These are phyloP conservation scores for Suillus luteus DNA, from an alignment of 768 basidiomycete species.

Conservation along the genomic window DNA sequence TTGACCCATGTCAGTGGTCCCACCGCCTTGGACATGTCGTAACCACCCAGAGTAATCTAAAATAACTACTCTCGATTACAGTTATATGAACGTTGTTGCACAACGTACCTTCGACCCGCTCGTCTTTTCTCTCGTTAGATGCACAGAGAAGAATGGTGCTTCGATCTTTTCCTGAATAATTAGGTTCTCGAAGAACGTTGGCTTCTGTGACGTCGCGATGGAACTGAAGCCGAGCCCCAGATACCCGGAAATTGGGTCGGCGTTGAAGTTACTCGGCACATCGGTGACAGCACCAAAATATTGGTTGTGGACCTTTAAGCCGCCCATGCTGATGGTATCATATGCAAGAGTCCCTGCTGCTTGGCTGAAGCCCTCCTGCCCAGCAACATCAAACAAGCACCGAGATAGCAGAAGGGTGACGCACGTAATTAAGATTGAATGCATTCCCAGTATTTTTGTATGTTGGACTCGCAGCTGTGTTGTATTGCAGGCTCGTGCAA, in stretches of 20 bases:
- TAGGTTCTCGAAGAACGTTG: constrained; percentile 69
- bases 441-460: constrained; percentile 33
- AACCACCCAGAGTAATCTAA: constrained; percentile 29
- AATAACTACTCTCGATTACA: not conserved
- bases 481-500: constrained; percentile 44
- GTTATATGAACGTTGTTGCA: constrained; percentile 6
- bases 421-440: constrained; percentile 50
- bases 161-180: constrained; percentile 43
- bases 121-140: constrained; percentile 44
- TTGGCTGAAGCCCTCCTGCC: constrained; percentile 50
- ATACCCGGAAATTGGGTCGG: constrained; percentile 56
- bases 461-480: constrained; percentile 42
- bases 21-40: constrained; percentile 37
- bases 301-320: constrained; percentile 47
- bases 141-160: constrained; percentile 58
- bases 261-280: constrained; percentile 51
- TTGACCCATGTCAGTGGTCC: constrained; percentile 37
- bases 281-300: constrained; percentile 54
- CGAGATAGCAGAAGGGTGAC: constrained; percentile 15
- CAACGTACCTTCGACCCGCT: constrained; percentile 50
- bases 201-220: constrained; percentile 46
- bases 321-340: constrained; percentile 54
- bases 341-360: constrained; percentile 50
- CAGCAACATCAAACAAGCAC: not conserved
- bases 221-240: constrained; percentile 63